Evolutionary conservation across 2,329 filamentous ascomycete genomes (phyloP).

Genomic region (Trichoderma breve): DNA sequence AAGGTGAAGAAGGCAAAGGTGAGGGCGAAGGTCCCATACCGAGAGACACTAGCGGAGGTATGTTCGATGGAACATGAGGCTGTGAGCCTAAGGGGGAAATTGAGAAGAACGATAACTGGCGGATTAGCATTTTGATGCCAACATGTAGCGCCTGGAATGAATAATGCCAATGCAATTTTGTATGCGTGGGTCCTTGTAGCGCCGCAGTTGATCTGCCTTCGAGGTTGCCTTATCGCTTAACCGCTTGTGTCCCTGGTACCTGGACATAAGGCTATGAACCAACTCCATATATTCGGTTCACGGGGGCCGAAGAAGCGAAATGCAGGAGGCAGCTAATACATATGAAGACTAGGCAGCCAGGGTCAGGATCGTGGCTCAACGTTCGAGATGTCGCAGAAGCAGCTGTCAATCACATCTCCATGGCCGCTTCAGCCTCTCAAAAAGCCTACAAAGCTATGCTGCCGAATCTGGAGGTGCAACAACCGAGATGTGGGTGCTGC

Average conservation of each 20-base stretch:
- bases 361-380: neutral
- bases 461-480: neutral
- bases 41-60: neutral
- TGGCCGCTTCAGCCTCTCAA: neutral
- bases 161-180: neutral
- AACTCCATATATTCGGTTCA: neutral
- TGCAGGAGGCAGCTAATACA: neutral
- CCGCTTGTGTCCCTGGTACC: neutral
- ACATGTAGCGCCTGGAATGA: slow-evolving; percentile 9
- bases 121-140: neutral
- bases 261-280: neutral
- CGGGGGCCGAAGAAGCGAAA: neutral
- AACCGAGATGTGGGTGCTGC: neutral
- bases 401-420: neutral
- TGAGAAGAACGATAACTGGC: neutral
- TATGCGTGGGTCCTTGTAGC: neutral
- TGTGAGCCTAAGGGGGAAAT: neutral
- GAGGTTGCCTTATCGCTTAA: neutral
- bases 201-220: neutral
- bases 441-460: neutral
- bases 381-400: neutral
- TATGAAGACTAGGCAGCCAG: neutral
- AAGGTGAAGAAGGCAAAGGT: neutral
- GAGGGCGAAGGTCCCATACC: neutral
- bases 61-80: neutral